Percentiles rank a stretch among this genome's conserved stretches.
Conservation (phyloP, 306 rosid species). For the Cucurbita moschata region DNA sequence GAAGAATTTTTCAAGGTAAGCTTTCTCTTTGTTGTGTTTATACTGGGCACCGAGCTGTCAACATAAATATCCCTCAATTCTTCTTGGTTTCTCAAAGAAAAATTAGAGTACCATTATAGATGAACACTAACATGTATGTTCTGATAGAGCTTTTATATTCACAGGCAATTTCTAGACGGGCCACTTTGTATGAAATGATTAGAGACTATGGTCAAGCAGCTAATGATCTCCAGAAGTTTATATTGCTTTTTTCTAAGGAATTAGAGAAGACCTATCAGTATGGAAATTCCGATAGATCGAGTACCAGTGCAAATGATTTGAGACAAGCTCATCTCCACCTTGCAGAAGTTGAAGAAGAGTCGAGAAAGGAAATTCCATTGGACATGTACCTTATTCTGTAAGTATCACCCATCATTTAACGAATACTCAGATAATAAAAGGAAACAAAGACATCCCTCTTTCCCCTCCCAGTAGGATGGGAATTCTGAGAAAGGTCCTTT, state of each 20-base stretch:
- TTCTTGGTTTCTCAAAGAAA: background rate
- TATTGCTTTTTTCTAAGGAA: conserved; percentile 38
- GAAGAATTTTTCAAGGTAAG: conserved; percentile 69
- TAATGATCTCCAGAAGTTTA: conserved; percentile 59
- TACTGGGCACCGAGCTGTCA: background rate
- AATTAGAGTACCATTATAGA: background rate
- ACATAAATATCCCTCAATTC: background rate
- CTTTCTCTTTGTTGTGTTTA: conserved; percentile 6
- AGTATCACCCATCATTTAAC: conserved; percentile 19
- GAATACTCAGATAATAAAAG: background rate
- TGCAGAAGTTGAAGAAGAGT: conserved; percentile 74
- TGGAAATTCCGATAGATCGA: conserved; percentile 48
- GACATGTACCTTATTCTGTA: conserved; percentile 90
- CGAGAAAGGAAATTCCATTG: conserved; percentile 67
- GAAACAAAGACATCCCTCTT: background rate
- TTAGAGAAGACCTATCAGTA: conserved; percentile 31
- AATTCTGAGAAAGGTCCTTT: background rate
- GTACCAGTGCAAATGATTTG: conserved; percentile 48
- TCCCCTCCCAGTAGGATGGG: background rate
- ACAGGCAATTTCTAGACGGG: conserved; percentile 93
- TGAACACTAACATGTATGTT: background rate
- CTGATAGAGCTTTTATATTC: conserved; percentile 12
- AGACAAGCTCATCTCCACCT: conserved; percentile 57
- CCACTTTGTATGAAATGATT: conserved; percentile 60
- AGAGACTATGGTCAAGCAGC: conserved; percentile 89